Percentiles rank a stretch among this genome's conserved stretches.
phyloP scores from a whole-genome alignment of 73 alveolate genomes.

The Urostyla sp. region DNA sequence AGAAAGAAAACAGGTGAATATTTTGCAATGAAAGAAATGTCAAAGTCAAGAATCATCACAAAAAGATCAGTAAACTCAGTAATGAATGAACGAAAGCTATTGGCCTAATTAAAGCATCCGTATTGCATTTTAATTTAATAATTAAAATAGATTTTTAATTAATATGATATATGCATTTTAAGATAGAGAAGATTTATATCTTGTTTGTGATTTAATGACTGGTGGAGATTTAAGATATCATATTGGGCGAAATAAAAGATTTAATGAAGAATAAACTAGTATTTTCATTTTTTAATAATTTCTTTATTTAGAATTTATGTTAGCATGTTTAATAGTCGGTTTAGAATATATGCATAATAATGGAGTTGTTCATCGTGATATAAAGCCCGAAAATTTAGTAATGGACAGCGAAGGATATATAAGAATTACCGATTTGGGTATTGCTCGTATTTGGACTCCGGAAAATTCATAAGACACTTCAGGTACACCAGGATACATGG shows the following conservation, averaged over 20 bases:
- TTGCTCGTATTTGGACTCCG: slow-evolving; percentile 87
- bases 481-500: slow-evolving; percentile 98
- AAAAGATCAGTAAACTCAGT: slow-evolving; percentile 80
- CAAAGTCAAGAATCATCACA: slow-evolving; percentile 74
- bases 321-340: slow-evolving; percentile 93
- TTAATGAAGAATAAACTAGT: slow-evolving; percentile 92
- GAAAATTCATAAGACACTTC: slow-evolving; percentile 95
- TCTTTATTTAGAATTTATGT: slow-evolving; percentile 69
- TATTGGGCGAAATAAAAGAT: slow-evolving; percentile 81
- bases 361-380: slow-evolving; percentile 95
- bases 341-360: slow-evolving; percentile 93
- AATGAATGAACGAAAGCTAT: slow-evolving; percentile 76
- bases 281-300: slow-evolving; percentile 52
- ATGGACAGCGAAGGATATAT: slow-evolving; percentile 91
- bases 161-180: slow-evolving; percentile 95
- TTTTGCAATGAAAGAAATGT: slow-evolving; percentile 89
- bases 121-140: neutral
- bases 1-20: slow-evolving; percentile 74
- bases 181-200: slow-evolving; percentile 92
- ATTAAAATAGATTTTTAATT: slow-evolving; percentile 74
- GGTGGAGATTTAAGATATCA: slow-evolving; percentile 98
- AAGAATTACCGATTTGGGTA: slow-evolving; percentile 96
- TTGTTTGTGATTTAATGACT: slow-evolving; percentile 90
- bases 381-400: slow-evolving; percentile 97
- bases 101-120: slow-evolving; percentile 76